Conservation (phyloP, 2,329 filamentous ascomycete species). For the Venturia pyrina region DNA sequence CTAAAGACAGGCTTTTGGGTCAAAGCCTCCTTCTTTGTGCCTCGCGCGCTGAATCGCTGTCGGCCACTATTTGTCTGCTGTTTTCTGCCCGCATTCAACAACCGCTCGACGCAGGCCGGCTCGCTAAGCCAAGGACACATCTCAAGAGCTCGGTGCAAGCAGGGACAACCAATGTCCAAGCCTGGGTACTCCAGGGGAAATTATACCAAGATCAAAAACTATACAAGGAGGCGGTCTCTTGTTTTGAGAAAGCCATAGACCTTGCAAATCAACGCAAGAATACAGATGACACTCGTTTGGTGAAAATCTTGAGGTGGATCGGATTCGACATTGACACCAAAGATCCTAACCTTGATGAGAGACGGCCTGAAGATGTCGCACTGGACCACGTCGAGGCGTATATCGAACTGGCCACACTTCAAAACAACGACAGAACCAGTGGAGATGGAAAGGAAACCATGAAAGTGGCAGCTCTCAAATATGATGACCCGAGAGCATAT, state of each 20-base stretch:
- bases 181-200: not conserved
- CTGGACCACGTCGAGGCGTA: not conserved
- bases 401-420: not conserved
- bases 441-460: not conserved
- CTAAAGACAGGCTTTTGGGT: not conserved
- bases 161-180: not conserved
- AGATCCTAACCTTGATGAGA: not conserved
- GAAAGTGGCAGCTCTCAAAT: not conserved
- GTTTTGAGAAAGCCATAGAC: not conserved
- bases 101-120: not conserved
- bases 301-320: not conserved
- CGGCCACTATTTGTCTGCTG: not conserved
- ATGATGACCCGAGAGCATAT: slow-evolving; percentile 4
- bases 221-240: not conserved
- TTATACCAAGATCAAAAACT: not conserved
- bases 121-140: not conserved
- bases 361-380: not conserved
- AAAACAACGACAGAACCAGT: too few species aligned
- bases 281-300: not conserved
- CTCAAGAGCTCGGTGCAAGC: not conserved
- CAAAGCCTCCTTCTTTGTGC: not conserved
- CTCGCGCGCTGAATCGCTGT: not conserved
- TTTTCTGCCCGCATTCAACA: not conserved
- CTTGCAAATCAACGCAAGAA: not conserved
- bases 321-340: not conserved